Base-by-base conservation (phyloP, 768 basidiomycete genomes). In the Xerocomellus dryophilus region DNA sequence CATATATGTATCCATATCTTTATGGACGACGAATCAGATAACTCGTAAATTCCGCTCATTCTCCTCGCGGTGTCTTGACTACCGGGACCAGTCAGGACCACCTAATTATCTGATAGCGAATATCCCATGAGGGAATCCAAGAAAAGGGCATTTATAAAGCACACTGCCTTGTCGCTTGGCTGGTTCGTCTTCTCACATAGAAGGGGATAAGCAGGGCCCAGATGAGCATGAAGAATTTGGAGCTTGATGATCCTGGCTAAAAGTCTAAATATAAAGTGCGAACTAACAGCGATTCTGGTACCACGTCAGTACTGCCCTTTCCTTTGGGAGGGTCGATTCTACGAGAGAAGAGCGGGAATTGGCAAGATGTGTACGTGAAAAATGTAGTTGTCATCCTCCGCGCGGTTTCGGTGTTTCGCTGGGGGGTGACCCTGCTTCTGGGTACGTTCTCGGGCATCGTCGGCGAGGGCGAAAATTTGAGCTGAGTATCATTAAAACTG, bases 181-280 rank as follows among this genome's bases (percentile, higher is more conserved):
- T 58, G 38, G 42, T 40, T 25, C 43, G 44, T 46, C 34, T 57
- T 68, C 53, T 51, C 64, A 54, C 50, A 51, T 44, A 4, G 43
- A 50, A 51, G 59, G 57, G 55, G 57, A 68, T 63, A 63, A 53
- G 35, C 34, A 53, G 58, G 58, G 29, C 21, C 18, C 45, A 42
- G 45, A 50, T 21, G 31, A 41, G 34, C 43, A 20, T 57, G 59
- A 53, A 54, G 49, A 51, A 53, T 12, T 36, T 55, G 41, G 54
- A 36, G 23, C 49, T 44, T 54, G 65, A 55, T 43, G 57, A 60
- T 54, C 57, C 53, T 62, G 65, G 50, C 42, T 57, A 57, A 61
- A 64, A 66, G 64, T 59, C 57, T 59, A 69, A 61, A 69, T 63
- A 69, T 63, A 50, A 54, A 56, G 59, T 47, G 25, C 32, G 31